Conservation (phyloP, 75 land plant species). For the Cupressus sempervirens region DNA sequence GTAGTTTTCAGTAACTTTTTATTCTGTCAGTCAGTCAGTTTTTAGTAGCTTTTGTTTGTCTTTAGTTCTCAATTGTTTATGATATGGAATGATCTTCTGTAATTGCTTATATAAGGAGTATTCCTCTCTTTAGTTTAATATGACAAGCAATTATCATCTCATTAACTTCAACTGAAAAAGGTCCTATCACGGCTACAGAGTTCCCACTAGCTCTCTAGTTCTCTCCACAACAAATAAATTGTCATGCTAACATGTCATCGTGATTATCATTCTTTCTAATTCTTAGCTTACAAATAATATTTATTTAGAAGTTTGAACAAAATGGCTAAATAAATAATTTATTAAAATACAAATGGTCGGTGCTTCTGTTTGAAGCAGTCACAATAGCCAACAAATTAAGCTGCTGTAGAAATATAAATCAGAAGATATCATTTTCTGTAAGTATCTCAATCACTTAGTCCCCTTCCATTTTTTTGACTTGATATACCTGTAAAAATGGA, state of each 20-base stretch:
- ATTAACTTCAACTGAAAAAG: background rate
- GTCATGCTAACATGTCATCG: background rate
- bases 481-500: background rate
- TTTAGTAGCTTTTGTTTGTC: too few relatives aligned
- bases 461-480: background rate
- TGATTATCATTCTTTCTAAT: background rate
- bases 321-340: background rate
- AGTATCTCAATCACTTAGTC: background rate
- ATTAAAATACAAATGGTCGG: background rate
- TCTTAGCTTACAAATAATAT: background rate
- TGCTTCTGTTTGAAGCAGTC: background rate
- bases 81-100: too few relatives aligned
- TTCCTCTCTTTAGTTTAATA: too few relatives aligned
- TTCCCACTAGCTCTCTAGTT: background rate
- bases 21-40: too few relatives aligned
- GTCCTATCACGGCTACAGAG: background rate
- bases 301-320: background rate
- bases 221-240: background rate
- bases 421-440: background rate
- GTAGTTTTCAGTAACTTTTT: too few relatives aligned
- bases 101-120: too few relatives aligned
- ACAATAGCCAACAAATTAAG: background rate
- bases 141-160: too few relatives aligned
- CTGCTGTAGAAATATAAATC: background rate
- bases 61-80: too few relatives aligned